Evolutionary conservation across 2,329 filamentous ascomycete genomes (phyloP).

Genomic region (Camptophora hylomeconis): DNA sequence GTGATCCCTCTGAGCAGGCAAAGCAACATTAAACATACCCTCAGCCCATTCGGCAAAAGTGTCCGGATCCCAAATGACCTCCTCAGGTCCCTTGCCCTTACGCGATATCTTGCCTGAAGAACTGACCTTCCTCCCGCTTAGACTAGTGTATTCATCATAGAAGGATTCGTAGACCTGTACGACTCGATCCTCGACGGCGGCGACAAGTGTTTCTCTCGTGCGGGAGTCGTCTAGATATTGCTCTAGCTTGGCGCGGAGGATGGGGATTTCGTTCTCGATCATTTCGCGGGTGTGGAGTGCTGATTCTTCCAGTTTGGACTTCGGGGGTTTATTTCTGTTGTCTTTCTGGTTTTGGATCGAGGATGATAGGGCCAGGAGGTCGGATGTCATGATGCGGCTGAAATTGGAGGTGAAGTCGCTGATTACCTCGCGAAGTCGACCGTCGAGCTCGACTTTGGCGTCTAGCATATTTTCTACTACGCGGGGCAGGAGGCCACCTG

Average conservation of each 20-base stretch:
- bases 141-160: conserved; percentile 40
- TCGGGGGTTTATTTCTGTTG: conserved; percentile 4
- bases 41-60: conserved; percentile 51
- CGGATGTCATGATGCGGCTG: conserved; percentile 42
- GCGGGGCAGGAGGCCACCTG: conserved; percentile 43
- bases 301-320: conserved; percentile 27
- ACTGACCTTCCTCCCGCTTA: conserved; percentile 27
- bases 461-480: conserved; percentile 62
- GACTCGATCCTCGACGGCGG: conserved; percentile 51
- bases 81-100: conserved; percentile 48
- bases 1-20: conserved; percentile 19
- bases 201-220: conserved; percentile 53
- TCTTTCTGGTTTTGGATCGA: no score
- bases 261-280: conserved; percentile 45
- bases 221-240: conserved; percentile 53
- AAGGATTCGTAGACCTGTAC: conserved; percentile 52
- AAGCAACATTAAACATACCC: conserved; percentile 37
- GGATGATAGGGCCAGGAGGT: no score
- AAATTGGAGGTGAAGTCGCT: conserved; percentile 52
- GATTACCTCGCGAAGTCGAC: conserved; percentile 47
- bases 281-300: conserved; percentile 37
- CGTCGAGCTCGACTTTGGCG: conserved; percentile 55
- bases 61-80: conserved; percentile 52
- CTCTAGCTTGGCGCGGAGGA: conserved; percentile 42
- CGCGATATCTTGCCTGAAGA: conserved; percentile 20